phyloP scores from a whole-genome alignment of 139 green algal genomes.

The Limnomonas spitsbergensis region DNA sequence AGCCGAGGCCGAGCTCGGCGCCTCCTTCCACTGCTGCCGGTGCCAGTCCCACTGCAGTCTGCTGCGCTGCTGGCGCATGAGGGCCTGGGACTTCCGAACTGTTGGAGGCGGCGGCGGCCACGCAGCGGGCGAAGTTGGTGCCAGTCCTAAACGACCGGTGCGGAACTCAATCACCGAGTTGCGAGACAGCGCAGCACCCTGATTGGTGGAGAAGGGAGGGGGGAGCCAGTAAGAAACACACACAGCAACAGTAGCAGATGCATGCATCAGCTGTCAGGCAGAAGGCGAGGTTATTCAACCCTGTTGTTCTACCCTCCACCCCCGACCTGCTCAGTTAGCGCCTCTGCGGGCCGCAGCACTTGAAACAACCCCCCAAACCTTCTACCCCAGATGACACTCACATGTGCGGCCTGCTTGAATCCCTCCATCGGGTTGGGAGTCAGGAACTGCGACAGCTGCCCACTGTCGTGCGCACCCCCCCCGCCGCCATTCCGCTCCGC shows the following conservation, averaged over 20 bases:
- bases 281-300: too few relatives aligned
- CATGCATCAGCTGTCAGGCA: too few relatives aligned
- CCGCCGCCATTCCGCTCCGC: background rate
- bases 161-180: background rate
- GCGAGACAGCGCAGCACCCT: background rate
- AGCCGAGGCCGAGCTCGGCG: background rate
- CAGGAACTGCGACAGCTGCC: conserved; percentile 1
- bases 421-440: background rate
- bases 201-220: too few relatives aligned
- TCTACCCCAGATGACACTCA: too few relatives aligned
- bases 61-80: background rate
- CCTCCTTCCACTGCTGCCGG: background rate
- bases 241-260: too few relatives aligned
- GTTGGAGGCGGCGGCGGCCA: background rate
- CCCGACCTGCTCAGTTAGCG: too few relatives aligned
- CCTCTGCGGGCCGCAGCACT: too few relatives aligned
- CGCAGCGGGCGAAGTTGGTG: too few relatives aligned
- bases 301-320: too few relatives aligned
- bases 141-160: background rate
- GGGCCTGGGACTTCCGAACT: background rate
- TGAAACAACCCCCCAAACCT: too few relatives aligned
- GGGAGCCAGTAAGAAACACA: too few relatives aligned
- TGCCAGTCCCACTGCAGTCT: background rate
- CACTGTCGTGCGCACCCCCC: background rate
- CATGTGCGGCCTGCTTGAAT: background rate